These are phyloP conservation scores for Calonectria pauciramosa DNA, from an alignment of 2,329 filamentous ascomycete species.

Conservation along the genomic window DNA sequence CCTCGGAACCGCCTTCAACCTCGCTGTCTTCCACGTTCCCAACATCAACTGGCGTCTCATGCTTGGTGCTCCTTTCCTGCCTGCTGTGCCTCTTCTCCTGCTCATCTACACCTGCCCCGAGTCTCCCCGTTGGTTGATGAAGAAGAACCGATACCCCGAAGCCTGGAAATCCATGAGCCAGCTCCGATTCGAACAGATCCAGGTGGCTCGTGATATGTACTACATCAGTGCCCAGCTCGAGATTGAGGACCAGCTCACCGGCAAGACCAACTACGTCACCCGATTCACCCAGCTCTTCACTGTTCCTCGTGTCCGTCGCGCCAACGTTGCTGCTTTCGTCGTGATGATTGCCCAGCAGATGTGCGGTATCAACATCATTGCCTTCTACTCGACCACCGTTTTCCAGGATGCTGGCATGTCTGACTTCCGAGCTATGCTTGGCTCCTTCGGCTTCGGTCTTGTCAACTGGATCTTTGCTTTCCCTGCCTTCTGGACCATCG, in stretches of 20 bases:
- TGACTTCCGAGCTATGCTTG: constrained; percentile 65
- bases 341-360: constrained; percentile 86
- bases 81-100: constrained; percentile 65
- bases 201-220: constrained; percentile 73
- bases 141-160: constrained; percentile 71
- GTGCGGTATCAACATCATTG: constrained; percentile 78
- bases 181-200: constrained; percentile 67
- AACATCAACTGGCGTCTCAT: constrained; percentile 55
- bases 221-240: constrained; percentile 62
- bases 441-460: constrained; percentile 64
- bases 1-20: constrained; percentile 58
- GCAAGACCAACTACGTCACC: constrained; percentile 56
- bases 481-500: constrained; percentile 76
- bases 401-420: constrained; percentile 70
- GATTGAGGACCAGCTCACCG: constrained; percentile 55
- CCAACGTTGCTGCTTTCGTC: constrained; percentile 80
- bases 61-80: constrained; percentile 74
- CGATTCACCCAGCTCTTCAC: constrained; percentile 75
- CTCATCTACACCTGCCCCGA: constrained; percentile 74
- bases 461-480: constrained; percentile 77
- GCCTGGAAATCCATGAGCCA: constrained; percentile 69
- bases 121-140: constrained; percentile 75
- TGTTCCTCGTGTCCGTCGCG: constrained; percentile 76
- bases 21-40: constrained; percentile 46
- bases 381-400: constrained; percentile 78